A percentile compares a stretch with the other conserved stretches of the same genome.
These are phyloP conservation scores for Mycena haematopus DNA, from an alignment of 768 basidiomycete species.

Conservation along the genomic window DNA sequence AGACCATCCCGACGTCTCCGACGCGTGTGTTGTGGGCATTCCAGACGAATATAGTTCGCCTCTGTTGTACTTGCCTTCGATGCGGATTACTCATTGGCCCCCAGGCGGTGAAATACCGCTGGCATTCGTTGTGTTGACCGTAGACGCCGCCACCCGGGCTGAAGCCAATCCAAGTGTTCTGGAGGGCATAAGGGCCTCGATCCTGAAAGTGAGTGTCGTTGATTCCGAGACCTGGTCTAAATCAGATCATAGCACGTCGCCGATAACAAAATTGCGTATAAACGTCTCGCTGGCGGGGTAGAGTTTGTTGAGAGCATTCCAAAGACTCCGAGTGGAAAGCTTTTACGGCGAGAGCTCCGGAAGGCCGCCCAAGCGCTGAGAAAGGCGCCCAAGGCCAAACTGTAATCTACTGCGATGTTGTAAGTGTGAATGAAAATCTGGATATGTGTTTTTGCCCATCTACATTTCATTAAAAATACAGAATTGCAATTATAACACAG, in stretches of 20 bases:
- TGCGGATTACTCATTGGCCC: constrained; percentile 35
- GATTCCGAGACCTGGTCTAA: neutral
- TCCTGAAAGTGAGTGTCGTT: constrained; percentile 34
- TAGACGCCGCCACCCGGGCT: constrained; percentile 45
- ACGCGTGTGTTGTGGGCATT: constrained; percentile 69
- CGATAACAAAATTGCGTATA: constrained; percentile 47
- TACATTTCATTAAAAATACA: constrained; percentile 19
- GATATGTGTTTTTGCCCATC: neutral
- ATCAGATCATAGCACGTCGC: constrained; percentile 40
- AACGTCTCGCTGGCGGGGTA: constrained; percentile 52
- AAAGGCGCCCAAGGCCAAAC: constrained; percentile 23
- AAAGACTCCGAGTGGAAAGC: constrained; percentile 55
- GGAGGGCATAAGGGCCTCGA: constrained; percentile 48
- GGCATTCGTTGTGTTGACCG: constrained; percentile 66
- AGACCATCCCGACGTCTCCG: constrained; percentile 61
- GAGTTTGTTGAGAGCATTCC: constrained; percentile 51
- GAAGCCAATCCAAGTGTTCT: constrained; percentile 33
- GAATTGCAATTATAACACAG: neutral
- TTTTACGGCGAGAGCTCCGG: constrained; percentile 44
- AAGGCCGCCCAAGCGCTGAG: constrained; percentile 26
- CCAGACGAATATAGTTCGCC: constrained; percentile 74
- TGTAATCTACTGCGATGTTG: neutral
- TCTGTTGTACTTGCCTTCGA: constrained; percentile 43
- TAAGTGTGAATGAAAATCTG: neutral
- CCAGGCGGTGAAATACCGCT: constrained; percentile 66